phyloP scores from a whole-genome alignment of 352 stramenopile species.

The Nothophytophthora sp. region DNA sequence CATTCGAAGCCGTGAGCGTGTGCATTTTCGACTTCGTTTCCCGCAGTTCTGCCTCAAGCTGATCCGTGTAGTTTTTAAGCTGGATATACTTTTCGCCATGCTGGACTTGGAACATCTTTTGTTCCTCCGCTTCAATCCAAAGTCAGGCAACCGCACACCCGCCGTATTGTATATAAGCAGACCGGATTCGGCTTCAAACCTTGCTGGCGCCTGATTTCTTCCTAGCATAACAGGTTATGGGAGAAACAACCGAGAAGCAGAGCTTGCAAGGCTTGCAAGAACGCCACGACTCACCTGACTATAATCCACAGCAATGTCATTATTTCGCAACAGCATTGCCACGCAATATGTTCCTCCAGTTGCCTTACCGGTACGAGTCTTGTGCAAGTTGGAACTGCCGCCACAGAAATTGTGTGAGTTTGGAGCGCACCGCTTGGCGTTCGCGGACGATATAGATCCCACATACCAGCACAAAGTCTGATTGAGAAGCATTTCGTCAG shows the following conservation, averaged over 20 bases:
- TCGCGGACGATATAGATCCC: background rate
- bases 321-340: too few relatives aligned
- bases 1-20: constrained; percentile 65
- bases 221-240: constrained; percentile 27
- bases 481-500: constrained; percentile 10
- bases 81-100: constrained; percentile 89
- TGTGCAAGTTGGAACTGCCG: constrained; percentile 82
- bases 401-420: constrained; percentile 10
- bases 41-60: constrained; percentile 78
- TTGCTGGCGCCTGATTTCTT: constrained; percentile 78
- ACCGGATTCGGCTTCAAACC: constrained; percentile 23
- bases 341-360: too few relatives aligned
- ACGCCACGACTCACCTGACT: background rate
- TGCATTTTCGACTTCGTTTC: constrained; percentile 86
- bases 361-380: constrained; percentile 78
- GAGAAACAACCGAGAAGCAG: too few relatives aligned
- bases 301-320: background rate
- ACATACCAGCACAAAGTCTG: constrained; percentile 81
- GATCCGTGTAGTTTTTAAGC: constrained; percentile 85
- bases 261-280: too few relatives aligned
- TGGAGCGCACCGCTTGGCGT: constrained; percentile 2
- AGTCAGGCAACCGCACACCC: background rate
- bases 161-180: background rate
- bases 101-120: constrained; percentile 78
- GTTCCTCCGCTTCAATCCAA: constrained; percentile 58